Evolutionary conservation across 1,284 basidiomycete species (phyloP).

Genomic region (Marasmius oreades): DNA sequence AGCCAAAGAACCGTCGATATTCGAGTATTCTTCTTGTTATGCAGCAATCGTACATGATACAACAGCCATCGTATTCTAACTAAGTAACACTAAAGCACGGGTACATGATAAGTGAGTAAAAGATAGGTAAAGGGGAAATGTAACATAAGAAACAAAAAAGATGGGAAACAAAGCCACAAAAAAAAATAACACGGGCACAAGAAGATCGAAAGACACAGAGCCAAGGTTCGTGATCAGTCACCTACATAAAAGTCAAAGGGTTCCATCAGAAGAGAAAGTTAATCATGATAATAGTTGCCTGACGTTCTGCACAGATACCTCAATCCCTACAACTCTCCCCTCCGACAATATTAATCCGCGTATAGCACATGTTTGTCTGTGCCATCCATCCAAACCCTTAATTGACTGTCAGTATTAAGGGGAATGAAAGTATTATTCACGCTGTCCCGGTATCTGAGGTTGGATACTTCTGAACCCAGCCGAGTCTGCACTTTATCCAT

Average conservation of each 20-base stretch:
- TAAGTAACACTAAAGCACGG: conserved; percentile 10
- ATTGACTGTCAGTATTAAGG: conserved; percentile 66
- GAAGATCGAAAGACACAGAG: not conserved
- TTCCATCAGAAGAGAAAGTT: too few species aligned
- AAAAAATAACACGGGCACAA: conserved; percentile 3
- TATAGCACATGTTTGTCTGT: conserved; percentile 90
- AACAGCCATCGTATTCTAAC: conserved; percentile 8
- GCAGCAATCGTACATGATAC: conserved; percentile 4
- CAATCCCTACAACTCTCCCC: not conserved
- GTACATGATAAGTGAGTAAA: conserved; percentile 1
- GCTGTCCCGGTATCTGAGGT: conserved; percentile 75
- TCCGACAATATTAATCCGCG: conserved; percentile 51
- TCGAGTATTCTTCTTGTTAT: not conserved
- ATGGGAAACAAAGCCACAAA: conserved; percentile 2
- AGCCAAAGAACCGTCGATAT: too few species aligned
- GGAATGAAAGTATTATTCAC: conserved; percentile 61
- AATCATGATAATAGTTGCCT: not conserved
- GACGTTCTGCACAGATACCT: not conserved
- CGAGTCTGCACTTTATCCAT: conserved; percentile 89
- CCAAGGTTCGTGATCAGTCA: not conserved
- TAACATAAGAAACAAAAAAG: conserved; percentile 7
- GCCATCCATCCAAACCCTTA: conserved; percentile 78
- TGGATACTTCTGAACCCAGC: conserved; percentile 72
- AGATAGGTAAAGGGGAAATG: conserved; percentile 2
- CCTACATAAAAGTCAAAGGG: not conserved